A percentile compares a stretch with the other conserved stretches of the same genome.
Evolutionary conservation across 1,284 basidiomycete species (phyloP).

Genomic region (Malassezia japonica): DNA sequence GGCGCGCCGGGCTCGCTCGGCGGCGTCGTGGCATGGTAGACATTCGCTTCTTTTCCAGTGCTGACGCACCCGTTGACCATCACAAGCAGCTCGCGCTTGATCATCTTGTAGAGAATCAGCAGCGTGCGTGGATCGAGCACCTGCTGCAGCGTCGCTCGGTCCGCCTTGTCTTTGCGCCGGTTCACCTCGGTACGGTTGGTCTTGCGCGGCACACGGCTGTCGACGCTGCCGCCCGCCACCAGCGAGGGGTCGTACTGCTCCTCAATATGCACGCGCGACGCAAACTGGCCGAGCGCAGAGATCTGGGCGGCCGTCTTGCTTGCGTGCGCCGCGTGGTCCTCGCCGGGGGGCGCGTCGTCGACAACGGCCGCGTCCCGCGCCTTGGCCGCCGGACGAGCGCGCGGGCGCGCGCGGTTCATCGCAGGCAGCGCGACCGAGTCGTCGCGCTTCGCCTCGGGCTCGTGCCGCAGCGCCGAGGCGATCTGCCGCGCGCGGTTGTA

Average conservation of each 20-base stretch:
- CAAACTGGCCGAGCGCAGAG: slow-evolving; percentile 30
- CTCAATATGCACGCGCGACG: slow-evolving; percentile 33
- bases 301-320: slow-evolving; percentile 36
- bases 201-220: slow-evolving; percentile 39
- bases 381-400: neutral
- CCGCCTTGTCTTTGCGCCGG: slow-evolving; percentile 44
- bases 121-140: slow-evolving; percentile 46
- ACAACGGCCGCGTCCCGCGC: neutral
- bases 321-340: slow-evolving; percentile 1
- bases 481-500: slow-evolving; percentile 44
- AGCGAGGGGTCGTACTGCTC: slow-evolving; percentile 40
- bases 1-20: slow-evolving; percentile 1
- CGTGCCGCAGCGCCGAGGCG: slow-evolving; percentile 21
- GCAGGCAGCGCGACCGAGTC: slow-evolving; percentile 19
- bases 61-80: slow-evolving; percentile 39
- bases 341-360: neutral
- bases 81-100: slow-evolving; percentile 33
- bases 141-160: slow-evolving; percentile 44
- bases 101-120: slow-evolving; percentile 46
- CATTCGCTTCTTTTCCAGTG: slow-evolving; percentile 46
- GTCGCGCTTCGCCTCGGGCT: neutral
- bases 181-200: slow-evolving; percentile 27
- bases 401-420: slow-evolving; percentile 25
- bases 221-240: slow-evolving; percentile 36
- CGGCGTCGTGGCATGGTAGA: slow-evolving; percentile 41